These are phyloP conservation scores for Oenanthe javanica DNA, from an alignment of 140 eudicot genomes.

Conservation along the genomic window DNA sequence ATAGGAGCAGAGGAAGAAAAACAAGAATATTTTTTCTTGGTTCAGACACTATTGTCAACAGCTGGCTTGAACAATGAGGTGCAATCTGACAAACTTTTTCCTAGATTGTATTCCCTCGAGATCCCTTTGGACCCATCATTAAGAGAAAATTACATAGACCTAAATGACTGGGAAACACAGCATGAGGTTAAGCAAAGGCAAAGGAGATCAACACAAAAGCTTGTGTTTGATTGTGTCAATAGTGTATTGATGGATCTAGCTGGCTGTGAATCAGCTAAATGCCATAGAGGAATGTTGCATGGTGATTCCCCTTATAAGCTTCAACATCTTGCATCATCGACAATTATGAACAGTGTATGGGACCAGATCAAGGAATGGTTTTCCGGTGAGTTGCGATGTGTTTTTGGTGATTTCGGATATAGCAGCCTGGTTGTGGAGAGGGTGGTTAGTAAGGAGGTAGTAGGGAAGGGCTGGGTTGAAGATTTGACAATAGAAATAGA, in stretches of 20 bases:
- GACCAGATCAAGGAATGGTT: conserved; percentile 60
- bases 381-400: conserved; percentile 36
- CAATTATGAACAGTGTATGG: conserved; percentile 47
- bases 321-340: conserved; percentile 17
- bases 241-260: conserved; percentile 45
- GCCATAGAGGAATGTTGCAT: conserved; percentile 23
- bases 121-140: conserved; percentile 84
- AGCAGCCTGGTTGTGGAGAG: conserved; percentile 56
- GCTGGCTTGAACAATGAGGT: conserved; percentile 41
- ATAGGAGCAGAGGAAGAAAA: conserved; percentile 49
- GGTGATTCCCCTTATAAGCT: conserved; percentile 11
- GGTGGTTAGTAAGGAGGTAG: conserved; percentile 75
- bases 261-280: conserved; percentile 22
- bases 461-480: conserved; percentile 69
- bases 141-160: conserved; percentile 52
- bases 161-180: conserved; percentile 30
- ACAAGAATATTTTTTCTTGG: conserved; percentile 47
- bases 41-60: conserved; percentile 54
- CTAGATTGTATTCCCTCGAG: conserved; percentile 70
- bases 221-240: conserved; percentile 81
- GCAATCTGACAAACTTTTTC: conserved; percentile 27
- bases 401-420: conserved; percentile 34
- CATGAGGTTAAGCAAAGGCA: conserved; percentile 47
- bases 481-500: conserved; percentile 49
- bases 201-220: conserved; percentile 44